A percentile compares a stretch with the other conserved stretches of the same genome.
Conservation (phyloP, 768 basidiomycete genomes). For the Boletus sensibilis region DNA sequence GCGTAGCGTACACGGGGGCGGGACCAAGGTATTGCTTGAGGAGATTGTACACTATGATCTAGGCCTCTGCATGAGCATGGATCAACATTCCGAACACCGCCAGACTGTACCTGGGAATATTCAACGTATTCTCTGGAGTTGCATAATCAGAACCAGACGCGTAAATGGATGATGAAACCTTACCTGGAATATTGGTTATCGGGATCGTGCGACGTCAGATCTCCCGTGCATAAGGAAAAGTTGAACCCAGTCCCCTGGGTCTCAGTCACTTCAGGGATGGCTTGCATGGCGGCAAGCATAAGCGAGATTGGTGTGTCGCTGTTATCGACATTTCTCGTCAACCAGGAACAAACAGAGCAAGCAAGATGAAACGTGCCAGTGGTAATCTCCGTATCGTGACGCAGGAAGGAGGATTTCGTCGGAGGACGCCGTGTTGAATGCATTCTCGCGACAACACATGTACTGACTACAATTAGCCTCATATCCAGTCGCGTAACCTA, state of each 20-base stretch:
- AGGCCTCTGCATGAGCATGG: neutral
- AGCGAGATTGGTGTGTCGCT: constrained; percentile 65
- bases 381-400: constrained; percentile 55
- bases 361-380: constrained; percentile 4
- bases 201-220: constrained; percentile 69
- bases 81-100: neutral
- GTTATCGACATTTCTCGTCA: neutral
- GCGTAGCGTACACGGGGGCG: constrained; percentile 64
- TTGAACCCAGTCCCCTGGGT: constrained; percentile 60
- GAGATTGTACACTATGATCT: constrained; percentile 62
- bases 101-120: constrained; percentile 52
- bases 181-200: constrained; percentile 64
- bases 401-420: constrained; percentile 52
- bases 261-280: constrained; percentile 63
- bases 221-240: constrained; percentile 70
- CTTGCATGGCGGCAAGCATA: constrained; percentile 53
- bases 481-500: constrained; percentile 65
- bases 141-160: neutral
- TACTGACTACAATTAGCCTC: constrained; percentile 68
- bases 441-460: constrained; percentile 59
- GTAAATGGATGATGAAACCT: constrained; percentile 5
- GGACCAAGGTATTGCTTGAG: constrained; percentile 56
- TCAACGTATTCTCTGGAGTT: constrained; percentile 50
- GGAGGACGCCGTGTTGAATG: constrained; percentile 46
- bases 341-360: too few relatives aligned